phyloP scores from a whole-genome alignment of 495 filamentous ascomycete genomes.

The Podospora pseudopauciseta region DNA sequence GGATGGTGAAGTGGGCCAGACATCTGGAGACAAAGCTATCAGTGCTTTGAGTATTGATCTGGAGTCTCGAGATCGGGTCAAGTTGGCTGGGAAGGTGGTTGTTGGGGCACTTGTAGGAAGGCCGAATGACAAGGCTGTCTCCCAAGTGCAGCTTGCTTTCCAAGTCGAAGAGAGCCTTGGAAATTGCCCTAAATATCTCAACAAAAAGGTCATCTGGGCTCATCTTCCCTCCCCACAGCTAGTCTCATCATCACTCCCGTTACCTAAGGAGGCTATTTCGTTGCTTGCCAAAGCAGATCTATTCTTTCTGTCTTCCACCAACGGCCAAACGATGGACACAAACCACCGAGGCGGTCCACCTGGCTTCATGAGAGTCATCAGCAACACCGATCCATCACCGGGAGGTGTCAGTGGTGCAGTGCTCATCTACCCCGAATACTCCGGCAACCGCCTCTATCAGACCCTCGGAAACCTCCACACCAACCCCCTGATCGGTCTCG shows the following conservation, averaged over 20 bases:
- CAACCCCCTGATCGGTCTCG: slow-evolving; percentile 61
- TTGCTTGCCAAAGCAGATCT: slow-evolving; percentile 65
- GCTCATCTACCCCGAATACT: slow-evolving; percentile 74
- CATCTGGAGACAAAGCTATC: slow-evolving; percentile 32
- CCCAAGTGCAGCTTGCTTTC: slow-evolving; percentile 61
- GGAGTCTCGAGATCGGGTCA: slow-evolving; percentile 61
- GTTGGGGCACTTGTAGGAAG: slow-evolving; percentile 21
- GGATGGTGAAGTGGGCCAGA: slow-evolving; percentile 34
- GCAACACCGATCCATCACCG: slow-evolving; percentile 38
- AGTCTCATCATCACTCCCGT: slow-evolving; percentile 38
- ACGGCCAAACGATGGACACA: slow-evolving; percentile 74
- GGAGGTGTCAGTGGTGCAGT: slow-evolving; percentile 34
- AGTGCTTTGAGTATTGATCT: slow-evolving; percentile 64
- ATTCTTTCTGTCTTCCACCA: slow-evolving; percentile 69
- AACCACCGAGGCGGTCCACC: slow-evolving; percentile 73
- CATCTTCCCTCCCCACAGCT: slow-evolving; percentile 51
- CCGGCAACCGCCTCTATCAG: slow-evolving; percentile 78
- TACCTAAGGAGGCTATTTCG: slow-evolving; percentile 50
- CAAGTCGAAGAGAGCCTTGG: slow-evolving; percentile 66
- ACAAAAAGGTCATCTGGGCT: slow-evolving; percentile 61
- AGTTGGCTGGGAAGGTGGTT: slow-evolving; percentile 48
- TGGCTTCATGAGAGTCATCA: slow-evolving; percentile 66
- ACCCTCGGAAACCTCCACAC: slow-evolving; percentile 68
- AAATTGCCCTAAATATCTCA: slow-evolving; percentile 84
- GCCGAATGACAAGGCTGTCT: slow-evolving; percentile 30